Percentiles rank a stretch among this genome's conserved stretches.
These are phyloP conservation scores for Colletotrichum siamense DNA, from an alignment of 2,329 filamentous ascomycete species.

Conservation along the genomic window DNA sequence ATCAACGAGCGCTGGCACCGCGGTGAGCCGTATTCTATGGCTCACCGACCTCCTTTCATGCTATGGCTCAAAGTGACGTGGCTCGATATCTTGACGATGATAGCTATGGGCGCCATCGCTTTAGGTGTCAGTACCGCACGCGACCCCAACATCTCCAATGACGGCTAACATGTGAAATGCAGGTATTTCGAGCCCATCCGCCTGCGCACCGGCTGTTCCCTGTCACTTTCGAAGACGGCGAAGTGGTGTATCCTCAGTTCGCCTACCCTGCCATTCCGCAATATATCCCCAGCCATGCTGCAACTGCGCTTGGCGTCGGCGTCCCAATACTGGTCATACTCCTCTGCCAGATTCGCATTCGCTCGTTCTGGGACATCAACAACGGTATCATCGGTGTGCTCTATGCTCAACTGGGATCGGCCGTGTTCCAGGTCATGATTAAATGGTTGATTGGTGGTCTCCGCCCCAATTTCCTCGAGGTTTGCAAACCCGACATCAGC, in stretches of 20 bases:
- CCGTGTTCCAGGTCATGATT: slow-evolving; percentile 77
- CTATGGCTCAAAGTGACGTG: slow-evolving; percentile 73
- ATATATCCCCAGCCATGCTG: slow-evolving; percentile 74
- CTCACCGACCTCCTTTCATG: slow-evolving; percentile 63
- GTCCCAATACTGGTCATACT: slow-evolving; percentile 71
- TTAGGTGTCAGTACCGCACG: slow-evolving; percentile 58
- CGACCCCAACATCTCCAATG: slow-evolving; percentile 27
- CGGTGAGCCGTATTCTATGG: slow-evolving; percentile 44
- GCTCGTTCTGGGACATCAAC: slow-evolving; percentile 74
- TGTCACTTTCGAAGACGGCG: slow-evolving; percentile 68
- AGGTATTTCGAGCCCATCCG: slow-evolving; percentile 69
- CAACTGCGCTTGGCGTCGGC: slow-evolving; percentile 69
- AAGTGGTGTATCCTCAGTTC: slow-evolving; percentile 73
- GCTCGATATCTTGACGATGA: slow-evolving; percentile 75
- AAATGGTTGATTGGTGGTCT: slow-evolving; percentile 78
- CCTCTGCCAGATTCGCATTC: slow-evolving; percentile 69
- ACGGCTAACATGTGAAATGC: background rate
- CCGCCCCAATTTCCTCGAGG: slow-evolving; percentile 73
- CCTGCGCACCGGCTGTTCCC: slow-evolving; percentile 73
- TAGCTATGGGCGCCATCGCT: slow-evolving; percentile 68
- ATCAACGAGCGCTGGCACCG: slow-evolving; percentile 1
- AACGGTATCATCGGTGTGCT: slow-evolving; percentile 73
- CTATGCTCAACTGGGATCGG: slow-evolving; percentile 71
- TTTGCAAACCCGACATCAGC: slow-evolving; percentile 67
- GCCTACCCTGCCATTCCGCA: slow-evolving; percentile 74